Evolutionary conservation across 106 monocot species (phyloP), one percentile per base, ranked within the genome.

Genomic region (Vanilla planifolia): DNA sequence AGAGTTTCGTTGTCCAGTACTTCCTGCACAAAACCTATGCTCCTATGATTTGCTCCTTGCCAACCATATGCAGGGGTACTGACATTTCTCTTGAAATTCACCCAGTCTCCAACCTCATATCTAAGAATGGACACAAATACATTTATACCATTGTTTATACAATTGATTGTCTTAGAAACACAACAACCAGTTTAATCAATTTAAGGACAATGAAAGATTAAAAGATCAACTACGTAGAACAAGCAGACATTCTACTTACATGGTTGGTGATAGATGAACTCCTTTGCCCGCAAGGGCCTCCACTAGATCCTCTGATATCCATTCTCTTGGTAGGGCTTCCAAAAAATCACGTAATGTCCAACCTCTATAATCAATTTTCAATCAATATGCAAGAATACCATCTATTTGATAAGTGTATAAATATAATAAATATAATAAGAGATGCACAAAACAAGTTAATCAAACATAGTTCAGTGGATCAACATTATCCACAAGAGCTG

Each of bases 251-350:
- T 66, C 19, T 39, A 55, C 70, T 73, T 83, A 94, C 94, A 85
- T 67, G 13, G 89, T 94, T 65, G 89, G 82, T 48, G 94, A 89
- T 8, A 94, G 73, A 63, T 77, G 72, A 76, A 94, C 83, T 67
- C 89, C 85, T 80, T 73, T 89, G 33, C 34, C 59, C 8, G 33
- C 65, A 43, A 94, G 80, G 23, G 85, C 85, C 77, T 94, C 94
- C 86, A 94, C 80, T 57, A 94, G 67, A 43, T 89, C 89, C 78
- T 94, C 94, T 37, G 85, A 85, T 53, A 94, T 94, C 94, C 94
- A 94, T 68, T 94, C 94, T 62, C 94, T 79, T 65, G 94, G 94
- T 8, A 94, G 64, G 33, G 72, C 51, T 60, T 94, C 94, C 25
- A 94, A 59, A 75, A 69, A 85, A 76, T 94, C 89, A 62, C 82